Base-by-base conservation (phyloP, 768 basidiomycete genomes). In the Pisolithus tinctorius region DNA sequence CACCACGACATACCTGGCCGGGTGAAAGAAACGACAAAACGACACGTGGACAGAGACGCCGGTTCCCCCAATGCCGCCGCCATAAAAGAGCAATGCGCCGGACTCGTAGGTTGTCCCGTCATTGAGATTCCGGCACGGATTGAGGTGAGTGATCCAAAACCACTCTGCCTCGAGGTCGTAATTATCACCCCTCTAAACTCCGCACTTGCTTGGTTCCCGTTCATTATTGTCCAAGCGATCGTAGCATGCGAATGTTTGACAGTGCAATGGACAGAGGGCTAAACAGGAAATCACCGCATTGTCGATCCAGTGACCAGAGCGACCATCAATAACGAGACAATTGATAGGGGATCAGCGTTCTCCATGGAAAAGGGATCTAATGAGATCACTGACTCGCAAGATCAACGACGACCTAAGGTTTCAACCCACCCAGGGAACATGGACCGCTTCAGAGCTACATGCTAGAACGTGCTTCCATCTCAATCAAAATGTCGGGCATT, bases 41-140 rank as follows among this genome's bases (percentile, higher is more conserved):
- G 84, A 86, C 4, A 87, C 70, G 4, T 84, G 83, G 26, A 85
- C 83, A 14, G 83, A 79, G 50, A 86, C 74, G 63, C 68, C 80
- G 52, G 84, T 69, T 52, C 75, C 65, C 30, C 66, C 56, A 6
- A 77, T 77, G 10, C 65, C 69, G 38, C 64, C 69, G 4, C 70
- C 68, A 56, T 71, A 83, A 1, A 84, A 86, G 20, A 86, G 82
- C 17, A 86, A 71, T 4, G 84, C 84, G 39, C 84, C 84, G 37
- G 81, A 82, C 64, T 86, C 72, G 58, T 84, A 84, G 10, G 59
- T 57, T 4, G 77, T 71, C 26, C 77, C 83, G 2, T 20, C 20
- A 20, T 20, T 20, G 20, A 20, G 20, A 20, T 20, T 20, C 20
- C 20, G 20, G 63, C 76, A 69, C 31, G 83, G 70, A 61, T 83